Base-by-base conservation (phyloP, 106 monocot genomes). In the Dendrobium officinale region DNA sequence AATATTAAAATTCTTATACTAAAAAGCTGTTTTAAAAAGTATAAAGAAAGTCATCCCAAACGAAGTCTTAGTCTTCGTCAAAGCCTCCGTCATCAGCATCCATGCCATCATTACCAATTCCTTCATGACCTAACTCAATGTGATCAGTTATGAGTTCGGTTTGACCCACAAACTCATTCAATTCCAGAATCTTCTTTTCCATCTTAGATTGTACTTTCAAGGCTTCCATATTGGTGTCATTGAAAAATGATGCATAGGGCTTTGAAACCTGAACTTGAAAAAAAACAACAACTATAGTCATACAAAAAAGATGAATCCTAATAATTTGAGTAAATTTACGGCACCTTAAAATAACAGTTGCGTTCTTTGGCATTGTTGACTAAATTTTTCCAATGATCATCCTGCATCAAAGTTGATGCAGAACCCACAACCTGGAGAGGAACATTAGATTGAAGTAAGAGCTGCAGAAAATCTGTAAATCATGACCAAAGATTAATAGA, bases 341-440 rank as follows among this genome's bases (percentile, higher is more conserved):
- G 44, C 77, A 92, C 98, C 89, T 91, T 85, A 81, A 91, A 89
- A 73, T 88, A 92, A 76, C 91, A 87, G 72, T 83, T 67, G 44
- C 91, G 84, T 13, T 85, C 88, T 90, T 91, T 92, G 6, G 98
- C 92, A 81, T 81, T 91, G 16, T 87, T 83, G 4, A 98, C 84
- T 18, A 98, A 82, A 72, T 93, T 95, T 40, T 78, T 86, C 98
- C 98, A 95, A 80, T 92, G 98, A 49, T 88, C 55, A 83, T 98
- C 91, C 85, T 95, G 89, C 84, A 89, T 83, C 89, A 98, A 86
- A 6, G 94, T 98, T 67, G 91, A 89, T 22, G 92, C 98, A 64
- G 92, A 94, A 41, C 94, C 94, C 55, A 95, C 98, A 42, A 97
- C 94, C 97, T 94, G 79, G n/a, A 74, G 15, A 9, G 8, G 24